Evolutionary conservation across 495 filamentous ascomycete genomes (phyloP).

Genomic region (Trichoderma asperelloides): DNA sequence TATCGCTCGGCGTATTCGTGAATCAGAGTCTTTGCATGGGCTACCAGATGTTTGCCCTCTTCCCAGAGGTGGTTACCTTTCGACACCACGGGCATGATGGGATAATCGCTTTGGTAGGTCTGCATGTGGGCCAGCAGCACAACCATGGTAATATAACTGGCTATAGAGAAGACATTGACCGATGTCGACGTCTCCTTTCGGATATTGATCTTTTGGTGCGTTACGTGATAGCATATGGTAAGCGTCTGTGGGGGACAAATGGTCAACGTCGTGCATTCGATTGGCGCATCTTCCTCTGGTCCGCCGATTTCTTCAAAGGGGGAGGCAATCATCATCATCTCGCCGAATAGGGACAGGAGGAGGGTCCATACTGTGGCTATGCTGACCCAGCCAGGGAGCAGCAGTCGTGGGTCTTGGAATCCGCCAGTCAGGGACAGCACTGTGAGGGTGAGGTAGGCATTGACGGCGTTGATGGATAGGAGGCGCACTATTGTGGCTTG

Average conservation of each 20-base stretch:
- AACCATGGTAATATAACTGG: slow-evolving; percentile 68
- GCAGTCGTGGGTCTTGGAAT: slow-evolving; percentile 62
- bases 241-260: slow-evolving; percentile 45
- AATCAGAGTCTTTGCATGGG: not conserved
- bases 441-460: slow-evolving; percentile 74
- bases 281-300: not conserved
- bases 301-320: no score
- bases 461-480: slow-evolving; percentile 66
- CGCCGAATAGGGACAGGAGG: not conserved
- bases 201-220: slow-evolving; percentile 72
- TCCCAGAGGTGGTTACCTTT: slow-evolving; percentile 41
- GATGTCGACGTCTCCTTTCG: slow-evolving; percentile 72
- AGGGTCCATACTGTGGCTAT: slow-evolving; percentile 58
- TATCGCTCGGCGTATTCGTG: not conserved
- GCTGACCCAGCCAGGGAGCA: slow-evolving; percentile 79
- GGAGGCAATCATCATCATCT: no score
- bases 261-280: slow-evolving; percentile 1
- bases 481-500: slow-evolving; percentile 77
- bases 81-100: slow-evolving; percentile 52
- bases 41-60: not conserved
- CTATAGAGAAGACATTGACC: slow-evolving; percentile 65
- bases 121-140: slow-evolving; percentile 61
- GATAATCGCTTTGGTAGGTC: slow-evolving; percentile 54
- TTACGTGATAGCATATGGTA: slow-evolving; percentile 71
- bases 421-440: slow-evolving; percentile 68